Evolutionary conservation across 345 rosid species (phyloP), one percentile per base, ranked within the genome.

Genomic region (Citrus sp.): DNA sequence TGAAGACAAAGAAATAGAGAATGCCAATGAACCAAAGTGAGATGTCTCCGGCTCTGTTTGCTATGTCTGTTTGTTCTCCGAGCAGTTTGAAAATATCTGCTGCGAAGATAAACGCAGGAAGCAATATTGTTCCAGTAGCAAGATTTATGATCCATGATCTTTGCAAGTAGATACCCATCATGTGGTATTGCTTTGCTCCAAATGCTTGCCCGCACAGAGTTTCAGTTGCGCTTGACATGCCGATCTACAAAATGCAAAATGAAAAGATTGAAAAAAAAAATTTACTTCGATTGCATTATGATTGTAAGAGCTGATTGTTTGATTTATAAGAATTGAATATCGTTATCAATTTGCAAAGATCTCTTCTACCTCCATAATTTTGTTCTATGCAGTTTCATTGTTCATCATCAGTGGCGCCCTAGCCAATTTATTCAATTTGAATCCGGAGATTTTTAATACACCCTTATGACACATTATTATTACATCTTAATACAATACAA

Each of bases 251-350:
- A 21, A 46, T 7, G 7, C 32, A 62, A 27, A 35, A 3, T 7
- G 12, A 9, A 56, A 55, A 56, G 7, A 68, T 25, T 0, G 22
- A 14, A 37, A n/a, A 6, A 22, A 4, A 1, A 88, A 9, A 61
- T 76, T 59, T 85, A 83, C 70, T 84, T 72, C 84, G 90, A 46
- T 46, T 13, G 51, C 18, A 46, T 46, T 13, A 46, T 46, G 51
- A 46, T 46, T 46, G 49, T 37, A 37, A 37, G 40, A 37, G 40
- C 2, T 37, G 40, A 37, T 37, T 37, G 40, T 37, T 37, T 37
- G 9, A 7, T 37, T 37, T 7, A 37, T 37, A 51, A 3, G 5
- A 51, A 51, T 6, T 18, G 56, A 2, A 51, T 51, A 51, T 51
- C 7, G 22, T 51, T 16, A 4, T 51, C 56, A 49, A 3, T 14